phyloP scores from a whole-genome alignment of 148 eudicot genomes.

The Limonium bicolor region DNA sequence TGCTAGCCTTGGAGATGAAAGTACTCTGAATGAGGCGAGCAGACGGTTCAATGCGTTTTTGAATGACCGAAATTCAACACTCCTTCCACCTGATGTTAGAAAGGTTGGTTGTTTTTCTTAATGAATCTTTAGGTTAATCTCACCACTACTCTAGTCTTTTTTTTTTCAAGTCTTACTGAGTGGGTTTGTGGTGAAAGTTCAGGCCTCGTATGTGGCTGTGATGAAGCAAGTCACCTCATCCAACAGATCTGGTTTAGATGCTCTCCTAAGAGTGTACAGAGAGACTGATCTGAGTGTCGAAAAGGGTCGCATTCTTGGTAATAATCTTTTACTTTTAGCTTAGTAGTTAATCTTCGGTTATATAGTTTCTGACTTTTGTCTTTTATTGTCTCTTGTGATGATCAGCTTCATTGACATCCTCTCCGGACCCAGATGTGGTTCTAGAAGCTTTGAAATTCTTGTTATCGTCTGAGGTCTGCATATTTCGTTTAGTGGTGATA shows the following conservation, averaged over 20 bases:
- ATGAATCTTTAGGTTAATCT: not conserved
- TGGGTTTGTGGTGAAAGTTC: too few relatives aligned
- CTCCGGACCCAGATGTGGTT: constrained; percentile 62
- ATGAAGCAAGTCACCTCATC: constrained; percentile 51
- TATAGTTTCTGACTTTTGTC: too few relatives aligned
- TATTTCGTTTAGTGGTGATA: not conserved
- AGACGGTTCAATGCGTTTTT: constrained; percentile 71
- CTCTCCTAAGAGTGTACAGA: constrained; percentile 61
- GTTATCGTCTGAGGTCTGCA: constrained; percentile 55
- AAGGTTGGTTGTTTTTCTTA: constrained; percentile 23
- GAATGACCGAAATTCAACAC: constrained; percentile 56
- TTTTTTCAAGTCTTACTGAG: too few relatives aligned
- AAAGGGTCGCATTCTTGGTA: constrained; percentile 76
- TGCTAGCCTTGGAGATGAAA: constrained; percentile 66
- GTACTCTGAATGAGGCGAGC: constrained; percentile 58
- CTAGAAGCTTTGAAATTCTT: constrained; percentile 77
- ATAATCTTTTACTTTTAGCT: too few relatives aligned
- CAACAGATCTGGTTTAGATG: constrained; percentile 55
- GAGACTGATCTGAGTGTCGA: constrained; percentile 97
- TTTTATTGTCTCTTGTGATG: constrained; percentile 5
- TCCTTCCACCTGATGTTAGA: constrained; percentile 94
- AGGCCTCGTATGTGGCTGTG: constrained; percentile 92
- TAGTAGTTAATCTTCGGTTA: too few relatives aligned
- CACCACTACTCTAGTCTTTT: not conserved
- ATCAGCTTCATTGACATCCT: constrained; percentile 65